Conservation (phyloP, 2,329 filamentous ascomycete species). For the Sclerotinia borealis region DNA sequence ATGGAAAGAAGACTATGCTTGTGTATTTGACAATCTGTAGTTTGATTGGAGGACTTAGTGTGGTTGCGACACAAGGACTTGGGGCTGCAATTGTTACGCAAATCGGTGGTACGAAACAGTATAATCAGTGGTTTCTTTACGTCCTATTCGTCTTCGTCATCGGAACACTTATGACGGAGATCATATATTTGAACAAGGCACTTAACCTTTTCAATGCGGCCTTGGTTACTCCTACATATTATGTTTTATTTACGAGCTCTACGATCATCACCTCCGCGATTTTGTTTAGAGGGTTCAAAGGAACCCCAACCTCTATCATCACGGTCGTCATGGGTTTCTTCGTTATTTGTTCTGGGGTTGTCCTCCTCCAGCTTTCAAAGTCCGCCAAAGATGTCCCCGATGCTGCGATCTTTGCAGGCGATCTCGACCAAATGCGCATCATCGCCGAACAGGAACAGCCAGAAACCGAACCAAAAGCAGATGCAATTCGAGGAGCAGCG, state of each 20-base stretch:
- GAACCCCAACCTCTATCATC: constrained; percentile 69
- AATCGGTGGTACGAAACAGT: constrained; percentile 74
- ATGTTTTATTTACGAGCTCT: constrained; percentile 94
- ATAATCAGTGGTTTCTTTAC: constrained; percentile 97
- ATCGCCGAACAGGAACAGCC: constrained; percentile 93
- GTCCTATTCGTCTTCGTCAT: constrained; percentile 87
- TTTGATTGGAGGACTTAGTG: constrained; percentile 86
- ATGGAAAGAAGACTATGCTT: constrained; percentile 95
- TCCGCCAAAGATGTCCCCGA: constrained; percentile 97
- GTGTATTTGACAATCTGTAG: constrained; percentile 97
- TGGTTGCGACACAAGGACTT: constrained; percentile 89
- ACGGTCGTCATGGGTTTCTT: constrained; percentile 92
- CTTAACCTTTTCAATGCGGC: constrained; percentile 95
- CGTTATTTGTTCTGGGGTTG: constrained; percentile 86
- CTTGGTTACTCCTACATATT: constrained; percentile 95
- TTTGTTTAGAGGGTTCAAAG: constrained; percentile 90
- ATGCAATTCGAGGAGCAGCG: constrained; percentile 86
- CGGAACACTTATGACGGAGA: constrained; percentile 82
- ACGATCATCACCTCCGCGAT: constrained; percentile 93
- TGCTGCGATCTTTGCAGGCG: constrained; percentile 82
- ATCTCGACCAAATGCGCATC: constrained; percentile 90
- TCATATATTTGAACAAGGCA: constrained; percentile 97
- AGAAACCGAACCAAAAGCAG: constrained; percentile 93
- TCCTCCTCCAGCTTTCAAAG: constrained; percentile 92
- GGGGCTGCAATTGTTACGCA: constrained; percentile 88